These are phyloP conservation scores for Botryosphaeria dothidea DNA, from an alignment of 2,329 filamentous ascomycete genomes.

Conservation along the genomic window DNA sequence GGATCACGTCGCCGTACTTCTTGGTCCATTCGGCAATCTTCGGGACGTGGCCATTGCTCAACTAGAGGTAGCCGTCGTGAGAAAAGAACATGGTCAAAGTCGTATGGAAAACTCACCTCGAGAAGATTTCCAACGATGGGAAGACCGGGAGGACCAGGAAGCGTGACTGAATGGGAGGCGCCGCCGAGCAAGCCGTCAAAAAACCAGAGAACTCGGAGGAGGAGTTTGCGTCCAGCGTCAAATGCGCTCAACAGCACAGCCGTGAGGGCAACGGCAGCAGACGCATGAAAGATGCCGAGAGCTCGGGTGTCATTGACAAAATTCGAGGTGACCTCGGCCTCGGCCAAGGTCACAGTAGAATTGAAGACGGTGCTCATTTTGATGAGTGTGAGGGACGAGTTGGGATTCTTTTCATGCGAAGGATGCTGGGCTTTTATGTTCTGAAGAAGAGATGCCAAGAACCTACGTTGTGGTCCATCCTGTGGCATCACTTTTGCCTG, in stretches of 20 bases:
- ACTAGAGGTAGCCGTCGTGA: background rate
- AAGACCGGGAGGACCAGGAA: background rate
- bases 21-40: background rate
- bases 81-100: background rate
- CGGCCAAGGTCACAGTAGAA: background rate
- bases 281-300: background rate
- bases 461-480: background rate
- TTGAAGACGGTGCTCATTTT: background rate
- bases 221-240: background rate
- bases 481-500: background rate
- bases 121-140: background rate
- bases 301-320: background rate
- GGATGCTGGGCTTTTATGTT: background rate
- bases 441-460: background rate
- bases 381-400: background rate
- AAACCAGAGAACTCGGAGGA: background rate
- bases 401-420: background rate
- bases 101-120: background rate
- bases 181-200: background rate
- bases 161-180: background rate
- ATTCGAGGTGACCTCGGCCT: background rate
- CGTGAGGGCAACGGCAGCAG: background rate
- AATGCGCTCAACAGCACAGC: background rate
- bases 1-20: background rate
- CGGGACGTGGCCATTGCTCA: background rate